Percentiles rank a stretch among this genome's conserved stretches.
Conservation (phyloP, 2,329 filamentous ascomycete genomes). For the Neofusicoccum umdonicola region DNA sequence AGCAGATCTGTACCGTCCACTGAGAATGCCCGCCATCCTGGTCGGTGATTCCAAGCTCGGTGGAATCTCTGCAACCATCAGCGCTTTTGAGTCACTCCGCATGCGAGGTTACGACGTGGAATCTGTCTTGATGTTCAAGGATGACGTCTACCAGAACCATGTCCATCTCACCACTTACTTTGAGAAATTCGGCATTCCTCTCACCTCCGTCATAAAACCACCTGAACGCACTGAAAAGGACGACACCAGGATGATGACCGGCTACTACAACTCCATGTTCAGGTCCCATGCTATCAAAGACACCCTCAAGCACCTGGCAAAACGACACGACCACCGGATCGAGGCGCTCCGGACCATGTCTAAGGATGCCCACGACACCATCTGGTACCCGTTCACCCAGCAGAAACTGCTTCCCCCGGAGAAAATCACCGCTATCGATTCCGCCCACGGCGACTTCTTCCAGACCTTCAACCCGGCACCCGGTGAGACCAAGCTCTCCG, state of each 20-base stretch:
- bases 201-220: conserved; percentile 53
- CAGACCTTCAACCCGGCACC: conserved; percentile 51
- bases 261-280: conserved; percentile 60
- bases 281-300: conserved; percentile 39
- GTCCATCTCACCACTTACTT: conserved; percentile 69
- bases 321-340: conserved; percentile 57
- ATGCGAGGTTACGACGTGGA: conserved; percentile 78
- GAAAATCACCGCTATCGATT: conserved; percentile 74
- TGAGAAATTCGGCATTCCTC: conserved; percentile 52
- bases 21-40: conserved; percentile 71
- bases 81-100: conserved; percentile 73
- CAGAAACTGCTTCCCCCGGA: conserved; percentile 62
- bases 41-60: conserved; percentile 74
- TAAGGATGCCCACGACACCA: conserved; percentile 58
- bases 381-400: conserved; percentile 89
- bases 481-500: conserved; percentile 10
- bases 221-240: conserved; percentile 43
- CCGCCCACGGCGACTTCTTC: conserved; percentile 75
- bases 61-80: conserved; percentile 77
- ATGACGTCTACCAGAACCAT: conserved; percentile 66
- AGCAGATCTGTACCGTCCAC: conserved; percentile 71
- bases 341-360: conserved; percentile 61
- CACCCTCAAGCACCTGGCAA: conserved; percentile 53
- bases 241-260: conserved; percentile 46
- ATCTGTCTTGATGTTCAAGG: conserved; percentile 66